phyloP scores from a whole-genome alignment of 176 grass and related monocot species.

The Ensete glaucum region DNA sequence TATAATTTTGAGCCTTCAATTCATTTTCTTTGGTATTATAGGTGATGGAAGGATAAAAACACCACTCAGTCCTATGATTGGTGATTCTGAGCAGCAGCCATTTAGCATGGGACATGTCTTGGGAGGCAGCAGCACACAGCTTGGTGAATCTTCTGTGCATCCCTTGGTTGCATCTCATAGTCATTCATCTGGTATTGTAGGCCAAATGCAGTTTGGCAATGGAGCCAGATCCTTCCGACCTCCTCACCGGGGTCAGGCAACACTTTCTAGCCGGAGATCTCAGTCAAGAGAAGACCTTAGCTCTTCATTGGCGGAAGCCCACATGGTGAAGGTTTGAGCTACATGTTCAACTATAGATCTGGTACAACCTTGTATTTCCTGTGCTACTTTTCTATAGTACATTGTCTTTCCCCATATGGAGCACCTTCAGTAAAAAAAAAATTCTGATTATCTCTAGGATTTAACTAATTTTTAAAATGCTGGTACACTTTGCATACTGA shows the following conservation, averaged over 20 bases:
- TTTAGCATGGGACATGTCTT: slow-evolving; percentile 69
- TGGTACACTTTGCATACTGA: no score
- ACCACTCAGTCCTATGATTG: slow-evolving; percentile 81
- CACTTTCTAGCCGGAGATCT: slow-evolving; percentile 81
- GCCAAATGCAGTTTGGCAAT: slow-evolving; percentile 82
- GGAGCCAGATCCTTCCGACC: slow-evolving; percentile 39
- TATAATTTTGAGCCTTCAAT: neutral
- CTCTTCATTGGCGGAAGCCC: slow-evolving; percentile 60
- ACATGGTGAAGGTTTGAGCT: slow-evolving; percentile 64
- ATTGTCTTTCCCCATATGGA: neutral
- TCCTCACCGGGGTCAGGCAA: slow-evolving; percentile 63
- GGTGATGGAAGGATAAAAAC: slow-evolving; percentile 74
- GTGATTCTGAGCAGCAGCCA: slow-evolving; percentile 67
- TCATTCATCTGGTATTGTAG: slow-evolving; percentile 90
- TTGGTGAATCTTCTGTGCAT: slow-evolving; percentile 65
- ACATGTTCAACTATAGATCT: neutral
- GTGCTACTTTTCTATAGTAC: neutral
- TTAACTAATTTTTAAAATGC: neutral
- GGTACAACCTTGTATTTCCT: slow-evolving; percentile 9
- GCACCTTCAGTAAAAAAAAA: neutral
- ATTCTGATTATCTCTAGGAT: neutral
- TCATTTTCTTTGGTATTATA: slow-evolving; percentile 17
- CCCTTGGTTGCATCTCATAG: slow-evolving; percentile 66
- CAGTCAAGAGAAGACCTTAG: slow-evolving; percentile 95
- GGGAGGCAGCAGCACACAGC: slow-evolving; percentile 54